phyloP scores from a whole-genome alignment of 176 grass and related monocot genomes.

The Cenchrus americanus region DNA sequence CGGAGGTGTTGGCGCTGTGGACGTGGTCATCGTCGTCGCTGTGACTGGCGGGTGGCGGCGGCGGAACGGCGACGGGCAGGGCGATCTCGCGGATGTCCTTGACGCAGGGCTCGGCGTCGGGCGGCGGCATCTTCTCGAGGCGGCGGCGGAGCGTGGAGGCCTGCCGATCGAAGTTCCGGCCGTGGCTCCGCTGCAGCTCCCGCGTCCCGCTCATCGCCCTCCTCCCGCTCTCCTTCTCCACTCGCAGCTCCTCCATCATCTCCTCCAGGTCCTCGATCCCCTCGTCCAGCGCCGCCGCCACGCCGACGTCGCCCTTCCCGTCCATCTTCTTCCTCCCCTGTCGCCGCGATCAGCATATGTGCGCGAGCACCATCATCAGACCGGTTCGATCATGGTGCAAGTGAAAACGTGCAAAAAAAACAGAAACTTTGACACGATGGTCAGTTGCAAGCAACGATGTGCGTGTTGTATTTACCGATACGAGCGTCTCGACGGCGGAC shows the following conservation, averaged over 20 bases:
- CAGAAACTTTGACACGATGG: background rate
- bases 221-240: slow-evolving; percentile 64
- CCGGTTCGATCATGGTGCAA: background rate
- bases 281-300: slow-evolving; percentile 57
- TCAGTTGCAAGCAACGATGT: background rate
- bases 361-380: background rate
- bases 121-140: slow-evolving; percentile 68
- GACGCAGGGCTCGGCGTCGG: slow-evolving; percentile 45
- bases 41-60: background rate
- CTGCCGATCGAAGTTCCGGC: slow-evolving; percentile 88
- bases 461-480: slow-evolving; percentile 47
- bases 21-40: slow-evolving; percentile 39
- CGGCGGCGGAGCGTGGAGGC: slow-evolving; percentile 70
- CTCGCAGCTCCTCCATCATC: slow-evolving; percentile 67
- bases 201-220: slow-evolving; percentile 28
- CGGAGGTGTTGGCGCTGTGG: slow-evolving; percentile 38
- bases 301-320: slow-evolving; percentile 34
- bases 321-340: slow-evolving; percentile 91
- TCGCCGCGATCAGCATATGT: background rate
- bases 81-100: slow-evolving; percentile 85
- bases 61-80: slow-evolving; percentile 11
- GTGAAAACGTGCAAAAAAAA: background rate
- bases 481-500: slow-evolving; percentile 77
- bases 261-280: slow-evolving; percentile 79
- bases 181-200: slow-evolving; percentile 56